A percentile compares a stretch with the other conserved stretches of the same genome.
Conservation (phyloP, 495 filamentous ascomycete genomes). For the Astrothelium subdiscretum region DNA sequence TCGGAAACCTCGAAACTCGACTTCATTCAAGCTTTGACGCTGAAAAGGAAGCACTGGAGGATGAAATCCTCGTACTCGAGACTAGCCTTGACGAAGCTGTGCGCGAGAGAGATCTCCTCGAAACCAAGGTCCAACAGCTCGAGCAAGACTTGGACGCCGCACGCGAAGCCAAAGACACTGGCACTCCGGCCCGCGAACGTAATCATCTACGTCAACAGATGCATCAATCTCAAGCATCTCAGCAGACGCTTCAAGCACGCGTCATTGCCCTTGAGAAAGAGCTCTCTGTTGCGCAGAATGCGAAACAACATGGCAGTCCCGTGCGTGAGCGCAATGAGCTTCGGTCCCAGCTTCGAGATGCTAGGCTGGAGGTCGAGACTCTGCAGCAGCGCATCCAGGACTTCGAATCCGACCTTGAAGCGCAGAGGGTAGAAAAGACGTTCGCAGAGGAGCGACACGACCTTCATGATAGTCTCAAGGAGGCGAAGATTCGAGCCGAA, state of each 20-base stretch:
- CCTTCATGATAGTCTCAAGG: conserved; percentile 53
- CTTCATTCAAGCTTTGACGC: conserved; percentile 10
- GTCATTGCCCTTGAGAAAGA: conserved; percentile 26
- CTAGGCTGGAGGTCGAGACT: conserved; percentile 18
- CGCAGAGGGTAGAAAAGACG: conserved; percentile 25
- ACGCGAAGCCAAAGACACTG: conserved; percentile 14
- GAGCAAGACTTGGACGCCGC: conserved; percentile 39
- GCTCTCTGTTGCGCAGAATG: conserved; percentile 16
- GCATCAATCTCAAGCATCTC: conserved; percentile 9
- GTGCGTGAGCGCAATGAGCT: conserved; percentile 24
- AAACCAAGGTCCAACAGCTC: conserved; percentile 43
- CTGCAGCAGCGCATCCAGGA: conserved; percentile 21
- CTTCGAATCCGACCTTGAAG: conserved; percentile 27
- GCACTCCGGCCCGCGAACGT: conserved; percentile 15
- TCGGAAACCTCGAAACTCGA: conserved; percentile 13
- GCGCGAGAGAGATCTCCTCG: conserved; percentile 36
- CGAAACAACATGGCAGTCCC: conserved; percentile 10
- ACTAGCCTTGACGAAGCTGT: conserved; percentile 27
- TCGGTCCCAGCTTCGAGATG: conserved; percentile 17
- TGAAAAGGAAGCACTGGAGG: conserved; percentile 29
- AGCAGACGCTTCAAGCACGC: conserved; percentile 11
- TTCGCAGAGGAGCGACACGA: conserved; percentile 53
- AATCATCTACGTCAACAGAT: conserved; percentile 11
- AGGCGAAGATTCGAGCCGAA: conserved; percentile 55
- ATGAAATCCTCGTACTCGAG: conserved; percentile 35